phyloP scores from a whole-genome alignment of 352 stramenopile genomes.

The Salisapilia sapeloensis region DNA sequence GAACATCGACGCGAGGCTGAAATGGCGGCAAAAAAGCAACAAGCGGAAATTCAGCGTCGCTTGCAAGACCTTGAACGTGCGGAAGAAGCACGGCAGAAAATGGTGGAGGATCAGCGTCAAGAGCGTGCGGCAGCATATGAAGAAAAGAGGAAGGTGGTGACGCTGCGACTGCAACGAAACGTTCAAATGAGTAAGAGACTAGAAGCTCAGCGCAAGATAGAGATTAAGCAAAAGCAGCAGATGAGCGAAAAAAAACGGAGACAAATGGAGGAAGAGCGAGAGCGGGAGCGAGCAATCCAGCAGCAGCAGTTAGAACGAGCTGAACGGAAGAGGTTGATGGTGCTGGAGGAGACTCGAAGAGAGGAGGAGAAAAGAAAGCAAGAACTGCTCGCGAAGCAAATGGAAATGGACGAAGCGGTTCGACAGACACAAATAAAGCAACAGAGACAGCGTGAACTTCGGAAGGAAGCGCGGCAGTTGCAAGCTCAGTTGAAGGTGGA shows the following conservation, averaged over 20 bases:
- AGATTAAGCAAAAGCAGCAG: constrained; percentile 43
- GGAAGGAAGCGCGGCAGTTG: constrained; percentile 71
- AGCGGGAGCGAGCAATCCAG: constrained; percentile 27
- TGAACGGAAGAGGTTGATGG: constrained; percentile 49
- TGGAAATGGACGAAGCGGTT: constrained; percentile 52
- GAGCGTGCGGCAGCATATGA: constrained; percentile 53
- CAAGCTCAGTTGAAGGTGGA: constrained; percentile 76
- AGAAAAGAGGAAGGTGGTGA: constrained; percentile 30
- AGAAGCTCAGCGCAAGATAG: constrained; percentile 38
- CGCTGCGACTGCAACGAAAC: constrained; percentile 48
- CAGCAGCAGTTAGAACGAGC: constrained; percentile 48
- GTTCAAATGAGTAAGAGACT: constrained; percentile 42
- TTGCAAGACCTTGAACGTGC: constrained; percentile 42
- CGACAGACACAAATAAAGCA: constrained; percentile 52
- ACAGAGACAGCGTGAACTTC: constrained; percentile 47
- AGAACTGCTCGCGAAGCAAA: constrained; percentile 36
- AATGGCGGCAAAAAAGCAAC: constrained; percentile 30
- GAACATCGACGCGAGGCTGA: constrained; percentile 49
- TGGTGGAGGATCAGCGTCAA: constrained; percentile 51
- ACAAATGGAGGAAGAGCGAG: constrained; percentile 44
- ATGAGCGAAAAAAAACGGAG: constrained; percentile 30
- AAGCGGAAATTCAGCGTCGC: constrained; percentile 41
- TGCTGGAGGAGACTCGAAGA: constrained; percentile 37
- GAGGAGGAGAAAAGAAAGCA: constrained; percentile 71
- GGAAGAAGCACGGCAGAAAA: constrained; percentile 42